Conservation (phyloP, 345 rosid species). For the Litchi chinensis region DNA sequence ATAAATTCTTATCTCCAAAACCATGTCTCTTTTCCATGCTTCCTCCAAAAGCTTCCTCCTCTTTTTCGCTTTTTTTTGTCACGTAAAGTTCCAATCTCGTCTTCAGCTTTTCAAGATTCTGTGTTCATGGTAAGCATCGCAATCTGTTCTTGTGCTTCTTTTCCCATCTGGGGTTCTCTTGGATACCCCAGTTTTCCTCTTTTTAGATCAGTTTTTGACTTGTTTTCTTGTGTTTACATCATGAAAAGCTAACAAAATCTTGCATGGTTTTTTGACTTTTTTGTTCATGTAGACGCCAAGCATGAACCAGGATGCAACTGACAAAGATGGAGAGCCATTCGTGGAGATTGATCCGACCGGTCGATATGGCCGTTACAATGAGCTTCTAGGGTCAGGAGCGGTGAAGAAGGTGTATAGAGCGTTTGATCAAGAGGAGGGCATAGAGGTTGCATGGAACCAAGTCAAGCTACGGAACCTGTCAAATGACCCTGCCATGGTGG, state of each 20-base stretch:
- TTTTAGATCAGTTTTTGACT: background rate
- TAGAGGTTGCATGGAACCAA: conserved; percentile 96
- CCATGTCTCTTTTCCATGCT: background rate
- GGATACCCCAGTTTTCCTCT: too few relatives aligned
- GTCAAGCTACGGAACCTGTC: conserved; percentile 62
- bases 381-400: conserved; percentile 68
- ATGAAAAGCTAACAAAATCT: too few relatives aligned
- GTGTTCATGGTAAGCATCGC: background rate
- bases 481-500: conserved; percentile 60
- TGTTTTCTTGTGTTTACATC: too few relatives aligned
- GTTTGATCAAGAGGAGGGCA: conserved; percentile 89
- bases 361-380: conserved; percentile 74
- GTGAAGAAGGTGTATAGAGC: conserved; percentile 86
- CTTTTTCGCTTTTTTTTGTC: background rate
- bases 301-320: conserved; percentile 39
- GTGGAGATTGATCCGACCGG: conserved; percentile 76
- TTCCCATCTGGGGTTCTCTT: too few relatives aligned
- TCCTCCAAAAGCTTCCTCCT: background rate
- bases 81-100: background rate
- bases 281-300: conserved; percentile 48
- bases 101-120: background rate
- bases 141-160: too few relatives aligned
- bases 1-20: conserved; percentile 18
- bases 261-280: background rate
- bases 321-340: conserved; percentile 67